phyloP scores from a whole-genome alignment of 495 filamentous ascomycete genomes.

The Talaromyces borbonicus region DNA sequence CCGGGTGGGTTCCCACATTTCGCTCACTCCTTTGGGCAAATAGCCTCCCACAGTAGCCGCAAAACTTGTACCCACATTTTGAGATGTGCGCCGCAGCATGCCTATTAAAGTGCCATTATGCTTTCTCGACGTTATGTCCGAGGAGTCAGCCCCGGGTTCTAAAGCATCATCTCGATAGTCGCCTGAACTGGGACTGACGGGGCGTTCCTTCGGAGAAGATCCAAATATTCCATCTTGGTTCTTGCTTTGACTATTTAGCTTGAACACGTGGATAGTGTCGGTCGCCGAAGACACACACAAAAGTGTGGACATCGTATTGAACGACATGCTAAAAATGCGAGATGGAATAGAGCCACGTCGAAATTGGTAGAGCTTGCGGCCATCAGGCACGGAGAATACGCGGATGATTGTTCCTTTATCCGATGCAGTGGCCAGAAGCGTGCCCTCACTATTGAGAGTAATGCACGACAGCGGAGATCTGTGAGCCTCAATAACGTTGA shows the following conservation, averaged over 20 bases:
- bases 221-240: conserved; percentile 22
- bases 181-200: conserved; percentile 28
- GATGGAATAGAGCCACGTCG: conserved; percentile 88
- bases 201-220: conserved; percentile 26
- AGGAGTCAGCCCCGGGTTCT: conserved; percentile 19
- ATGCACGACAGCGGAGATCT: conserved; percentile 85
- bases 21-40: conserved; percentile 79
- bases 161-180: conserved; percentile 29
- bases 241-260: conserved; percentile 43
- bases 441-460: conserved; percentile 84
- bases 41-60: conserved; percentile 86
- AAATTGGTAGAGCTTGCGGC: conserved; percentile 90
- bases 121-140: conserved; percentile 32
- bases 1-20: conserved; percentile 93
- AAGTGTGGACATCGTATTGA: conserved; percentile 86
- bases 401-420: conserved; percentile 97
- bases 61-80: conserved; percentile 83
- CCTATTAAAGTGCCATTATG: conserved; percentile 65
- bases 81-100: conserved; percentile 92
- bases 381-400: conserved; percentile 82
- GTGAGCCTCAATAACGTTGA: conserved; percentile 90
- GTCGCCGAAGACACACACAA: conserved; percentile 92
- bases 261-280: conserved; percentile 96
- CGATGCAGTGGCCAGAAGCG: conserved; percentile 86
- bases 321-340: conserved; percentile 97